Conservation (phyloP, 768 basidiomycete species). For the Trametes sanguinea region DNA sequence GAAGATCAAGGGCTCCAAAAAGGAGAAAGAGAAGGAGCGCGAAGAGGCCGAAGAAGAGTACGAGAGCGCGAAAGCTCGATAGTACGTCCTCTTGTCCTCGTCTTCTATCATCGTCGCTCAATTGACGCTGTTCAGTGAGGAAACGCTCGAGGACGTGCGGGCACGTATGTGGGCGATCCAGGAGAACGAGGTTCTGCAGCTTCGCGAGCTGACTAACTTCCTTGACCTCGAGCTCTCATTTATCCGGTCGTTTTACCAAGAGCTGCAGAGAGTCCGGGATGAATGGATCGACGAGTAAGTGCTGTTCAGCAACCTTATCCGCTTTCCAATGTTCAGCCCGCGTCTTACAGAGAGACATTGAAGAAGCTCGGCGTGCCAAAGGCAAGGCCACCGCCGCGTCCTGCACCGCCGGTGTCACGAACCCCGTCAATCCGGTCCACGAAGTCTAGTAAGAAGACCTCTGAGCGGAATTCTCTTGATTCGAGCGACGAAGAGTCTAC, state of each 20-base stretch:
- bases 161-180: slow-evolving; percentile 78
- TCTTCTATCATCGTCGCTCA: too few relatives aligned
- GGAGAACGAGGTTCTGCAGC: slow-evolving; percentile 72
- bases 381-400: slow-evolving; percentile 7
- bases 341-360: slow-evolving; percentile 12
- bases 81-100: too few relatives aligned
- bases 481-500: slow-evolving; percentile 17
- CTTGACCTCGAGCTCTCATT: slow-evolving; percentile 76
- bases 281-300: slow-evolving; percentile 70
- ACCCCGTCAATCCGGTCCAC: slow-evolving; percentile 37
- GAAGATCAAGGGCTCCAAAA: slow-evolving; percentile 70
- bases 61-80: slow-evolving; percentile 67
- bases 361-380: slow-evolving; percentile 18
- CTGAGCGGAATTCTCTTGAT: slow-evolving; percentile 10
- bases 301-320: too few relatives aligned
- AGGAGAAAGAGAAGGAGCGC: slow-evolving; percentile 75
- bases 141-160: slow-evolving; percentile 83
- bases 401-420: slow-evolving; percentile 29
- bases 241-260: slow-evolving; percentile 70
- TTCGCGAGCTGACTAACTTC: slow-evolving; percentile 69
- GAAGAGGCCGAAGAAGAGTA: slow-evolving; percentile 83
- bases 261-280: slow-evolving; percentile 66
- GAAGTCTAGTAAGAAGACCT: slow-evolving; percentile 30
- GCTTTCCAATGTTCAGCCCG: too few relatives aligned
- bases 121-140: slow-evolving; percentile 68